These are phyloP conservation scores for Limnanthes douglasii DNA, from an alignment of 345 rosid species.

Conservation along the genomic window DNA sequence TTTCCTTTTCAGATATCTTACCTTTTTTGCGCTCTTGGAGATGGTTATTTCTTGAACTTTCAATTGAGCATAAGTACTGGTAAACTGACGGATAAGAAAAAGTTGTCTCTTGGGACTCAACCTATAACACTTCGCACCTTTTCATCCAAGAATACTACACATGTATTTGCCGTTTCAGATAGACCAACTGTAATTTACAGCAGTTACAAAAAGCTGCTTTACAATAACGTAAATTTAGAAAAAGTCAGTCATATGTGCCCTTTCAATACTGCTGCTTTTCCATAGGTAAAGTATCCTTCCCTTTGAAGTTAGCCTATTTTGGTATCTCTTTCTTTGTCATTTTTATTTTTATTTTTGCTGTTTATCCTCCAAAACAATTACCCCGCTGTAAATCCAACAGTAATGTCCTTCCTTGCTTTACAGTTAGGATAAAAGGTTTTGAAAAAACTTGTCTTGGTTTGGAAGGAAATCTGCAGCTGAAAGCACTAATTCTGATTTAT, in stretches of 20 bases:
- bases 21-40: slow-evolving; percentile 96
- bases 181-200: slow-evolving; percentile 96
- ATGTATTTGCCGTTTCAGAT: slow-evolving; percentile 94
- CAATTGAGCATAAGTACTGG: slow-evolving; percentile 57
- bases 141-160: slow-evolving; percentile 79
- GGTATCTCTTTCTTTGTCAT: not conserved
- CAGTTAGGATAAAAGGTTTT: too few relatives aligned
- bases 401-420: too few relatives aligned
- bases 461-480: not conserved
- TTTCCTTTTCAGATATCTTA: slow-evolving; percentile 53
- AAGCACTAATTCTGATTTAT: slow-evolving; percentile 6
- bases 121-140: slow-evolving; percentile 96
- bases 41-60: slow-evolving; percentile 85
- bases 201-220: slow-evolving; percentile 88
- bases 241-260: slow-evolving; percentile 98
- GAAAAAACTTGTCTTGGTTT: not conserved
- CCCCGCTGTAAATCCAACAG: too few relatives aligned
- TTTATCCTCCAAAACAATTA: too few relatives aligned
- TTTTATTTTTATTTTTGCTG: not conserved
- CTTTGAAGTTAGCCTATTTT: not conserved
- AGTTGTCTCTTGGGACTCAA: slow-evolving; percentile 83
- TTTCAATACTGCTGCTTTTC: slow-evolving; percentile 91
- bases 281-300: slow-evolving; percentile 36
- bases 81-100: slow-evolving; percentile 67
- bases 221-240: slow-evolving; percentile 89